Evolutionary conservation across 306 rosid genomes (phyloP).

Genomic region (Lotus japonicus): DNA sequence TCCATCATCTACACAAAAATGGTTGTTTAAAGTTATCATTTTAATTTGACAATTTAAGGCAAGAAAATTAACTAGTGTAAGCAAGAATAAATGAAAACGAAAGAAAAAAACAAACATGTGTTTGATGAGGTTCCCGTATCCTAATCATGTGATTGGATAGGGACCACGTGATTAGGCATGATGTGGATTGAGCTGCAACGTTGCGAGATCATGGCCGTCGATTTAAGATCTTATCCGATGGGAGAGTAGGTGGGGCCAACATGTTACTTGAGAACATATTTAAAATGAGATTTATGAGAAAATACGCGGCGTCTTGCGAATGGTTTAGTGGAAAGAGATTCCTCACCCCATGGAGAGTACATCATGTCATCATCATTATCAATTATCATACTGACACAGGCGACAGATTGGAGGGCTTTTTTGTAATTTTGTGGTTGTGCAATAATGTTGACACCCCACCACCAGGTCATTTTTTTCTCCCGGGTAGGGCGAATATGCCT

Average conservation of each 20-base stretch:
- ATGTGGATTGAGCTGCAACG: background rate
- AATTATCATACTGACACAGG: too few species aligned
- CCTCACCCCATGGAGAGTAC: background rate
- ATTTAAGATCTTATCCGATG: slow-evolving; percentile 22
- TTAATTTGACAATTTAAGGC: background rate
- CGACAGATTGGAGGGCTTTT: slow-evolving; percentile 5
- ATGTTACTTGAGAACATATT: background rate
- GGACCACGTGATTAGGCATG: background rate
- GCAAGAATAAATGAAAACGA: too few species aligned
- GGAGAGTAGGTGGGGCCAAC: slow-evolving; percentile 22
- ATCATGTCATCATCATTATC: too few species aligned
- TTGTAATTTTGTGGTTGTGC: background rate
- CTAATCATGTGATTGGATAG: background rate
- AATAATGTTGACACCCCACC: slow-evolving; percentile 7
- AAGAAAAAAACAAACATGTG: background rate
- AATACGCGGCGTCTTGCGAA: slow-evolving; percentile 49
- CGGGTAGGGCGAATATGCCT: background rate
- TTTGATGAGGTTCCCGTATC: background rate
- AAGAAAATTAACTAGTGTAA: too few species aligned
- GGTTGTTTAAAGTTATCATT: too few species aligned
- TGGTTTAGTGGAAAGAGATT: slow-evolving; percentile 21
- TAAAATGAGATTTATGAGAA: background rate
- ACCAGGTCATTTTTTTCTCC: background rate
- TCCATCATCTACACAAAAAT: too few species aligned
- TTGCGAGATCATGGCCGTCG: slow-evolving; percentile 24